A percentile compares a stretch with the other conserved stretches of the same genome.
These are phyloP conservation scores for Citrus inodora DNA, from an alignment of 345 rosid species.

Conservation along the genomic window DNA sequence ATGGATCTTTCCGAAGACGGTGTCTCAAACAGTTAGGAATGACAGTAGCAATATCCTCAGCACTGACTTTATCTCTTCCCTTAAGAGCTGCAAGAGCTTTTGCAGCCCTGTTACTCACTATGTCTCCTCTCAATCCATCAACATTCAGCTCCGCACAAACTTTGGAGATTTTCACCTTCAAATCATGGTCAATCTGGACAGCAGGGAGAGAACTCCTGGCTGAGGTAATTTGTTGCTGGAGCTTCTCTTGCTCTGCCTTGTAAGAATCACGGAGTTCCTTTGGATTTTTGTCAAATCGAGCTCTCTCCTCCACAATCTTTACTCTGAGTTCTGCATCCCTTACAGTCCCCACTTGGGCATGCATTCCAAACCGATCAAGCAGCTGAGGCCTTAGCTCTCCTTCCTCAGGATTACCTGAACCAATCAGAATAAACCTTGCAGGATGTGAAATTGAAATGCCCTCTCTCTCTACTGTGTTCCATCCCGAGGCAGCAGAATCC, in stretches of 20 bases:
- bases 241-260: conserved; percentile 81
- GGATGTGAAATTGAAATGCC: conserved; percentile 94
- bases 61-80: conserved; percentile 71
- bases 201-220: conserved; percentile 67
- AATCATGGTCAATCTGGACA: conserved; percentile 77
- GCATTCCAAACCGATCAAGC: conserved; percentile 92
- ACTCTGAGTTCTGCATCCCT: conserved; percentile 89
- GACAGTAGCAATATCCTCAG: conserved; percentile 96
- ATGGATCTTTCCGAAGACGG: conserved; percentile 91
- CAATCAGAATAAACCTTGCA: conserved; percentile 86
- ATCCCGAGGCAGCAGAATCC: conserved; percentile 95
- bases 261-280: conserved; percentile 82
- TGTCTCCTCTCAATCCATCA: conserved; percentile 93
- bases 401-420: conserved; percentile 95
- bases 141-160: conserved; percentile 95
- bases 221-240: conserved; percentile 64
- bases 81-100: conserved; percentile 89
- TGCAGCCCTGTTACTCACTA: conserved; percentile 93
- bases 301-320: conserved; percentile 92
- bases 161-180: conserved; percentile 91
- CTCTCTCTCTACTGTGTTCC: conserved; percentile 97
- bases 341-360: conserved; percentile 91
- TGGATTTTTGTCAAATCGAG: conserved; percentile 72
- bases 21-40: conserved; percentile 97
- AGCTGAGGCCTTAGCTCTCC: conserved; percentile 93